A percentile compares a stretch with the other conserved stretches of the same genome.
Evolutionary conservation across 306 rosid species (phyloP).

Genomic region (Medicago ruthenica): DNA sequence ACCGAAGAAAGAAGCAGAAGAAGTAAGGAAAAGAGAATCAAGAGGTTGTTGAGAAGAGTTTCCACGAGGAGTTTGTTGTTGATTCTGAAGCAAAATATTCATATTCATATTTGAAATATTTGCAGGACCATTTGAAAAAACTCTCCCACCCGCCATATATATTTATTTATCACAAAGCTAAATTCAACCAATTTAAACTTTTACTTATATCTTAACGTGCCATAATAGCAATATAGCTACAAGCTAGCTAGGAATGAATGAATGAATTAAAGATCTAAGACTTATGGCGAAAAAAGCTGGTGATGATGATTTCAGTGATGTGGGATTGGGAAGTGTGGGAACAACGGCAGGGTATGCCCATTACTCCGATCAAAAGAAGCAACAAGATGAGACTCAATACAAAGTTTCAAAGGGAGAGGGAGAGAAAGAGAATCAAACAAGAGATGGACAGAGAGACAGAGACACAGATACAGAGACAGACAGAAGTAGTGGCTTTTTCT

Average conservation of each 20-base stretch:
- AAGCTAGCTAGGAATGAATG: neutral
- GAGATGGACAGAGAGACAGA: neutral
- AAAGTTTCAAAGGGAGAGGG: neutral
- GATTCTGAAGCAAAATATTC: slow-evolving; percentile 57
- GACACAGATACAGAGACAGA: neutral
- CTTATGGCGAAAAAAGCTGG: slow-evolving; percentile 97
- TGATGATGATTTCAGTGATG: slow-evolving; percentile 90
- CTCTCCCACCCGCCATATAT: slow-evolving; percentile 66
- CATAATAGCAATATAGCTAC: neutral
- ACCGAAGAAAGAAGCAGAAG: slow-evolving; percentile 70
- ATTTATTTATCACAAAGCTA: neutral
- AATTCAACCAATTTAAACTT: too few relatives aligned
- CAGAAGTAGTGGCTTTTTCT: neutral
- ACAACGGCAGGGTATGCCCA: slow-evolving; percentile 92
- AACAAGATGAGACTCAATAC: neutral
- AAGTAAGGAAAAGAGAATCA: slow-evolving; percentile 63
- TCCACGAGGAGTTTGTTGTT: slow-evolving; percentile 40
- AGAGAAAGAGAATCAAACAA: neutral
- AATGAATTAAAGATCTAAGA: slow-evolving; percentile 48
- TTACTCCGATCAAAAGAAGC: slow-evolving; percentile 62
- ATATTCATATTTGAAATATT: slow-evolving; percentile 43
- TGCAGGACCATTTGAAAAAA: slow-evolving; percentile 38
- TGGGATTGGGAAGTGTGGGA: slow-evolving; percentile 75
- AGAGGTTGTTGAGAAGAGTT: slow-evolving; percentile 52
- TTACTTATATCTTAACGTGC: neutral